These are phyloP conservation scores for Ramaria rubella DNA, from an alignment of 768 basidiomycete genomes.

Conservation along the genomic window DNA sequence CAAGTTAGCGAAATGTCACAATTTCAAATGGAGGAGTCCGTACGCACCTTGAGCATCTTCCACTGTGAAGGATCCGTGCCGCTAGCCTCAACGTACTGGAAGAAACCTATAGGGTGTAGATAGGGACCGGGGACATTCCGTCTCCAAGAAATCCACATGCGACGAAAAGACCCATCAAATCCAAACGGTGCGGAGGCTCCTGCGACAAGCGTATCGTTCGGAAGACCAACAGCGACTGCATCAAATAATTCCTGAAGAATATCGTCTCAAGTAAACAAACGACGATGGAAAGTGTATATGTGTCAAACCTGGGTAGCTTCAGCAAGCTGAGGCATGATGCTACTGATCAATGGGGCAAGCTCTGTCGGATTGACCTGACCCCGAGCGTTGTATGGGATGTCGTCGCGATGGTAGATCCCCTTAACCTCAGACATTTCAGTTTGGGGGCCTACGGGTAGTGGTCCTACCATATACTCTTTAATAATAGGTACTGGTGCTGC, in stretches of 20 bases:
- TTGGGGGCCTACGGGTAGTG: conserved; percentile 38
- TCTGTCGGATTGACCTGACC: conserved; percentile 28
- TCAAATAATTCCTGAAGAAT: conserved; percentile 41
- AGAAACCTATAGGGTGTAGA: conserved; percentile 50
- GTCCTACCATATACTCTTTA: conserved; percentile 52
- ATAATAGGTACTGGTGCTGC: conserved; percentile 35
- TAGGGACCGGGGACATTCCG: conserved; percentile 44
- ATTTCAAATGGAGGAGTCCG: neutral
- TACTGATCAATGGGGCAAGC: conserved; percentile 26
- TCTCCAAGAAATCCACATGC: conserved; percentile 46
- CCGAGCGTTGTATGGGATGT: conserved; percentile 51
- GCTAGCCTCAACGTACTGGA: conserved; percentile 49
- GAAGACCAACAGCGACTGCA: conserved; percentile 35
- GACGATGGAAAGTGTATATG: neutral
- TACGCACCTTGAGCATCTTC: conserved; percentile 43
- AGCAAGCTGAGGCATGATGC: conserved; percentile 30
- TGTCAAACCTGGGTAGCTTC: conserved; percentile 36
- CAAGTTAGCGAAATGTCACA: neutral
- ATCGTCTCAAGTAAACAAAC: conserved; percentile 3
- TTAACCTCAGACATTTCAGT: conserved; percentile 38
- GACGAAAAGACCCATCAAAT: conserved; percentile 55
- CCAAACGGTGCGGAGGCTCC: conserved; percentile 45
- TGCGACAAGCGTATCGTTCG: conserved; percentile 44
- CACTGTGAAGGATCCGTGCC: conserved; percentile 47
- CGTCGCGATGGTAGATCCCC: conserved; percentile 46